Conservation (phyloP, 805 yeast genomes). For the Candida morakotiae region DNA sequence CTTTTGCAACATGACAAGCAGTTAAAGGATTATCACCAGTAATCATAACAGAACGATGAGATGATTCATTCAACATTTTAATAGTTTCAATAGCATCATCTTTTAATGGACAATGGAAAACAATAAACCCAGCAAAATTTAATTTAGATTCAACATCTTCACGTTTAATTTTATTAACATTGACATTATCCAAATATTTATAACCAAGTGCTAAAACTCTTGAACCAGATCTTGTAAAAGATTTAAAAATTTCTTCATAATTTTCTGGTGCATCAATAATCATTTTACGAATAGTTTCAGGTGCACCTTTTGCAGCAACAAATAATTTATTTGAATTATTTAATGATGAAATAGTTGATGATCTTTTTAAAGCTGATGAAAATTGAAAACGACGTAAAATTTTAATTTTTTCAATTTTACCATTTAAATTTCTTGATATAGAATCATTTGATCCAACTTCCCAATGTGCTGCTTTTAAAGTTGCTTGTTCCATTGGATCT, state of each 20-base stretch:
- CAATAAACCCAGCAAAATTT: constrained; percentile 85
- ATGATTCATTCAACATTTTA: constrained; percentile 87
- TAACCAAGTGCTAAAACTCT: constrained; percentile 95
- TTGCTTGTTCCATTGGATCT: constrained; percentile 98
- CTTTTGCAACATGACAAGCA: constrained; percentile 95
- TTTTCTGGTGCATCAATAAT: constrained; percentile 63
- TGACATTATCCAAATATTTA: constrained; percentile 57
- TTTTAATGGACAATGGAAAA: constrained; percentile 96
- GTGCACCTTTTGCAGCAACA: constrained; percentile 96
- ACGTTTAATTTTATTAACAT: constrained; percentile 58
- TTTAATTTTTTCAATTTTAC: constrained; percentile 47
- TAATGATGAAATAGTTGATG: constrained; percentile 73
- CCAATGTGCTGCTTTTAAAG: constrained; percentile 86
- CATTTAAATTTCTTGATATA: constrained; percentile 42
- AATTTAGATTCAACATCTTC: constrained; percentile 72
- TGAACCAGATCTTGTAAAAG: constrained; percentile 91
- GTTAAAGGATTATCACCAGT: constrained; percentile 99
- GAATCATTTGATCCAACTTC: constrained; percentile 71
- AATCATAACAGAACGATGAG: constrained; percentile 95
- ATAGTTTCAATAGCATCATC: constrained; percentile 88
- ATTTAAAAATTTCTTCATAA: constrained; percentile 82
- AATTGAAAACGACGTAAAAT: constrained; percentile 94
- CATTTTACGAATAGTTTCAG: constrained; percentile 88
- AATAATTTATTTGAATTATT: constrained; percentile 50
- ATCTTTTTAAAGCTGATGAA: constrained; percentile 92